Base-by-base conservation (phyloP, 2,329 filamentous ascomycete species). In the Helicocarpus griseus region DNA sequence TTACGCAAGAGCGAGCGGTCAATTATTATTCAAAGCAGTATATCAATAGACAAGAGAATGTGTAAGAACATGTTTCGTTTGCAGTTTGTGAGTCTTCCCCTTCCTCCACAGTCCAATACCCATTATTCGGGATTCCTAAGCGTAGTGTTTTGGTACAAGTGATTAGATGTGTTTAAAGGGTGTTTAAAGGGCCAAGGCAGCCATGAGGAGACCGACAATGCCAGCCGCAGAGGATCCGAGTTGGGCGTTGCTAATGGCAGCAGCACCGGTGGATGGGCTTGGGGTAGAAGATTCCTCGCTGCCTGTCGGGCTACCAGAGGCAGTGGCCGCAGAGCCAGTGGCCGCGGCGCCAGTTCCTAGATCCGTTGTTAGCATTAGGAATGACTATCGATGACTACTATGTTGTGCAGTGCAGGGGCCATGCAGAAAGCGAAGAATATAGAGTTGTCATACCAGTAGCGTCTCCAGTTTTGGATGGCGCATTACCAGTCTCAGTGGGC, bases 181-280 rank as follows among this genome's bases (percentile, higher is more conserved):
- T 36, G 21, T 41, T 65, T 62, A 71, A 57, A 71, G 63, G 58
- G 64, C 66, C 51, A 68, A 65, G 41, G 65, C 64, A 51, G 66
- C 68, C 47, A 67, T 50, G 13, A 67, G 54, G 43, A 69, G 57
- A 33, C 68, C 68, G 14, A 68, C 41, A 22, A 69, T 50, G 39
- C 66, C 64, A 38, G 61, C 66, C 22, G 64, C 60, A 24, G 65
- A 69, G 47, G 60, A 63, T 43, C 66, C 62, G 8, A 68, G 51
- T 53, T 65, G 60, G 36, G 63, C 31, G 24, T 53, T n/a, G n/a
- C n/a, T 64, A 54, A 43, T 61, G 7, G 22, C n/a, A 21, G 41
- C 49, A 21, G 24, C 21, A 24, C 26, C 44, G 21, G 29, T 52
- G 39, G 65, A 65, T 33, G 65, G 65, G 41, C 58, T 53, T 43